Percentiles rank a stretch among this genome's conserved stretches.
phyloP scores from a whole-genome alignment of 23 red algal species.

The Gracilariopsis chorda region DNA sequence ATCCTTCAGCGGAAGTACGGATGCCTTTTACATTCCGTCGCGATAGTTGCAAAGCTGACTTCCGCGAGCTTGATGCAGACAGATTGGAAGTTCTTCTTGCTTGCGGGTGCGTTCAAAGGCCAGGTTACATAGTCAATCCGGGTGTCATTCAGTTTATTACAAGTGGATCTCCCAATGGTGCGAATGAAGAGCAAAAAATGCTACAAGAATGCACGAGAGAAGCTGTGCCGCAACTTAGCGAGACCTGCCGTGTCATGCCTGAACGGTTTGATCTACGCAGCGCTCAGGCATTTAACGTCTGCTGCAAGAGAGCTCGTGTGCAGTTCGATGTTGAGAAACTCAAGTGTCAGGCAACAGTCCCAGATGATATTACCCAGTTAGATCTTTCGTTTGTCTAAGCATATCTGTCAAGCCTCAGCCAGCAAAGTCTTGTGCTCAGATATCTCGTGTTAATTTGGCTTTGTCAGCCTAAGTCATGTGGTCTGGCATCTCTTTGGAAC shows the following conservation, averaged over 20 bases:
- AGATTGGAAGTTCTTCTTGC: constrained; percentile 23
- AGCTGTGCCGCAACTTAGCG: not conserved
- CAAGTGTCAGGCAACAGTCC: constrained; percentile 17
- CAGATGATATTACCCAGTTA: constrained; percentile 3
- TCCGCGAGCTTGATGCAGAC: constrained; percentile 27
- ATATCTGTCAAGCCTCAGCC: not conserved
- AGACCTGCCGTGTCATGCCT: constrained; percentile 3
- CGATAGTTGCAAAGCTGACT: not conserved
- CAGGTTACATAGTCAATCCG: constrained; percentile 24
- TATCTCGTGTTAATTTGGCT: too few species aligned
- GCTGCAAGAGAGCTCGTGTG: constrained; percentile 31
- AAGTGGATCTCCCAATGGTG: constrained; percentile 11
- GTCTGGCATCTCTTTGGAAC: too few species aligned
- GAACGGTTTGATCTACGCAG: constrained; percentile 34
- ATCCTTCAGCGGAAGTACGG: not conserved
- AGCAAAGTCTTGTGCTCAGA: too few species aligned
- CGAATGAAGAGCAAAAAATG: not conserved
- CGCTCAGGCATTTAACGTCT: constrained; percentile 41
- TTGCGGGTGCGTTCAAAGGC: constrained; percentile 5
- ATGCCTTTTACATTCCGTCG: not conserved
- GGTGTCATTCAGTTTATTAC: constrained; percentile 45
- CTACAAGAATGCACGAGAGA: not conserved
- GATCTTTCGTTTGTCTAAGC: not conserved
- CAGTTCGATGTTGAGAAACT: not conserved
- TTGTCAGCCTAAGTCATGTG: too few species aligned